phyloP scores from a whole-genome alignment of 257 asterid genomes.

The Solanum gandarillasii region DNA sequence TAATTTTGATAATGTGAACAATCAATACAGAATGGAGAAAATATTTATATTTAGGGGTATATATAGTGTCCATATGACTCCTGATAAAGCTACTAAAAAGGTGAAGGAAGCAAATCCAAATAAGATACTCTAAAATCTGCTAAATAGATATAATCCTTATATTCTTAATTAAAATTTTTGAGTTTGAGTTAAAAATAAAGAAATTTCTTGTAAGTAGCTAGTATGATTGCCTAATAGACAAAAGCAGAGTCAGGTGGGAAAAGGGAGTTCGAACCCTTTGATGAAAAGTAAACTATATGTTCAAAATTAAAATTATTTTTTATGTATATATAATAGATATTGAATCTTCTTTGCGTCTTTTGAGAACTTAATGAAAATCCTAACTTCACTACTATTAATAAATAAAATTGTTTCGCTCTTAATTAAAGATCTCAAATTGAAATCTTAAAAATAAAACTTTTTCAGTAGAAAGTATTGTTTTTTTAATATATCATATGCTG shows the following conservation, averaged over 20 bases:
- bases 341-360: too few species aligned
- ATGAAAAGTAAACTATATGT: not conserved
- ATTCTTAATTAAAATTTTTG: too few species aligned
- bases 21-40: not conserved
- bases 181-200: too few species aligned
- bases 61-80: not conserved
- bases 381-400: rapidly evolving
- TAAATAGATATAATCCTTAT: too few species aligned
- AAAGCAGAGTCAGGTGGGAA: too few species aligned
- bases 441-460: not conserved
- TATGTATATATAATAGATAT: too few species aligned
- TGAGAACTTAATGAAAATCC: not conserved
- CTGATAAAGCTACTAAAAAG: not conserved
- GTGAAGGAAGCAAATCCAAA: not conserved
- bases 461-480: not conserved
- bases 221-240: too few species aligned
- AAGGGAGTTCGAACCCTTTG: not conserved
- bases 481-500: not conserved
- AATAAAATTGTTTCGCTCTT: not conserved
- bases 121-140: too few species aligned
- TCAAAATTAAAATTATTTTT: too few species aligned
- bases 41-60: too few species aligned
- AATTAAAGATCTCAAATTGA: rapidly evolving
- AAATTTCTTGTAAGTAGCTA: too few species aligned
- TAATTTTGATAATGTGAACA: too few species aligned